Conservation (phyloP, 139 green algal genomes). For the Volvox africanus region DNA sequence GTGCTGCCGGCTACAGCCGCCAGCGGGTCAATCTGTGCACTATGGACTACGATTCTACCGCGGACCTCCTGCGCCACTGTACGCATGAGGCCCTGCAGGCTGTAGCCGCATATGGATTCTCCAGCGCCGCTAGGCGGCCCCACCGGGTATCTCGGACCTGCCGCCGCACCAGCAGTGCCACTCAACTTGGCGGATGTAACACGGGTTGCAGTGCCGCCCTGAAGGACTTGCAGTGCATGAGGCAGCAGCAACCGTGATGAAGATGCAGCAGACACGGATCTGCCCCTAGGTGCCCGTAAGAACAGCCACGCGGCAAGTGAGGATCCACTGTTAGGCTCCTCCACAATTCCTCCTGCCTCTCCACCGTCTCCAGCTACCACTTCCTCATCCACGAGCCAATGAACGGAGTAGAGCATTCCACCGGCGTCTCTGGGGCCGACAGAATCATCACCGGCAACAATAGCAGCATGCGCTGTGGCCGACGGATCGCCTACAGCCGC, state of each 20-base stretch:
- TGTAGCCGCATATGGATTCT: not conserved
- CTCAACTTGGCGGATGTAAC: not conserved
- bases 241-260: not conserved
- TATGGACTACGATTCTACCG: not conserved
- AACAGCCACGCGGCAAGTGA: not conserved
- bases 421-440: not conserved
- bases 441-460: no score
- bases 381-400: slow-evolving; percentile 49
- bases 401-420: slow-evolving; percentile 55
- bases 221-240: slow-evolving; percentile 12
- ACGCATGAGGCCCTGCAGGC: slow-evolving; percentile 45
- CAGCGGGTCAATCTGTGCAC: not conserved
- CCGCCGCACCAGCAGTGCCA: not conserved
- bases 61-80: slow-evolving; percentile 41
- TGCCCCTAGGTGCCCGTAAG: not conserved
- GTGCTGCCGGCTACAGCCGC: not conserved
- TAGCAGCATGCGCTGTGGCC: not conserved
- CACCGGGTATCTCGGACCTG: not conserved
- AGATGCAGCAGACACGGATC: not conserved
- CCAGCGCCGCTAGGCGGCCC: not conserved
- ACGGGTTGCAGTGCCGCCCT: not conserved
- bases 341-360: not conserved
- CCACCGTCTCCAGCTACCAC: not conserved
- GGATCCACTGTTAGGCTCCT: not conserved
- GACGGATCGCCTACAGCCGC: not conserved